Percentiles rank a stretch among this genome's conserved stretches.
Evolutionary conservation across 2,329 filamentous ascomycete species (phyloP).

Genomic region (Cladosporium sp.): DNA sequence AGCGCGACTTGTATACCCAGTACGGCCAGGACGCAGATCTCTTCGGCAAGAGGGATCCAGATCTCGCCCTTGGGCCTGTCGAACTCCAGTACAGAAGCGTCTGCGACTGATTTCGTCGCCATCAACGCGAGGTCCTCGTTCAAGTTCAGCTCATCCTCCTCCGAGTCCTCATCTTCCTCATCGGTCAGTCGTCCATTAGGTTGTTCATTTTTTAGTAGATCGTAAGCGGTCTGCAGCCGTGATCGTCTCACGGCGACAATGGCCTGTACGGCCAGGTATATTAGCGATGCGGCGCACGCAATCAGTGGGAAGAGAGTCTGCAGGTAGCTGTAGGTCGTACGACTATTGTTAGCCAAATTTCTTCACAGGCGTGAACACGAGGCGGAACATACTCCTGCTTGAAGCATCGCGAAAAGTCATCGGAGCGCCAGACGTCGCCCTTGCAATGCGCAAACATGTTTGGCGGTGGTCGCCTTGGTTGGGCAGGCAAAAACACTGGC

Average conservation of each 20-base stretch:
- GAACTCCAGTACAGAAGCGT: slow-evolving; percentile 61
- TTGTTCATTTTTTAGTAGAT: slow-evolving; percentile 45
- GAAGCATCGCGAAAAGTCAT: slow-evolving; percentile 64
- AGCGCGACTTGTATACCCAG: slow-evolving; percentile 69
- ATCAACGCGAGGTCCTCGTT: slow-evolving; percentile 57
- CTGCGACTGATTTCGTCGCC: slow-evolving; percentile 53
- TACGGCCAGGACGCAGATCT: slow-evolving; percentile 70
- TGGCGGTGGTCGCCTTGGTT: neutral
- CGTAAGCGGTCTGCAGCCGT: slow-evolving; percentile 54
- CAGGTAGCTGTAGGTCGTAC: slow-evolving; percentile 61
- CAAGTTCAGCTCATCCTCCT: slow-evolving; percentile 61
- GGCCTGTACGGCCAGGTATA: slow-evolving; percentile 63
- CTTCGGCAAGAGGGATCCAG: slow-evolving; percentile 70
- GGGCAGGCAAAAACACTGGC: neutral
- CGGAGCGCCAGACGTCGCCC: slow-evolving; percentile 59
- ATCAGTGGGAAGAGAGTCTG: slow-evolving; percentile 76
- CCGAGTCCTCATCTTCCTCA: slow-evolving; percentile 42
- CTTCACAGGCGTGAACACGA: slow-evolving; percentile 10
- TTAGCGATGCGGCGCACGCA: slow-evolving; percentile 67
- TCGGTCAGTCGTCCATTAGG: slow-evolving; percentile 27
- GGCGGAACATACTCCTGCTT: slow-evolving; percentile 61
- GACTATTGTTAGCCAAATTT: slow-evolving; percentile 21
- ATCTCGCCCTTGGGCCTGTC: slow-evolving; percentile 75
- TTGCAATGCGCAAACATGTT: slow-evolving; percentile 55
- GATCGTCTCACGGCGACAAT: slow-evolving; percentile 46